A percentile compares a stretch with the other conserved stretches of the same genome.
These are phyloP conservation scores for Botrytis fragariae DNA, from an alignment of 2,329 filamentous ascomycete species.

Conservation along the genomic window DNA sequence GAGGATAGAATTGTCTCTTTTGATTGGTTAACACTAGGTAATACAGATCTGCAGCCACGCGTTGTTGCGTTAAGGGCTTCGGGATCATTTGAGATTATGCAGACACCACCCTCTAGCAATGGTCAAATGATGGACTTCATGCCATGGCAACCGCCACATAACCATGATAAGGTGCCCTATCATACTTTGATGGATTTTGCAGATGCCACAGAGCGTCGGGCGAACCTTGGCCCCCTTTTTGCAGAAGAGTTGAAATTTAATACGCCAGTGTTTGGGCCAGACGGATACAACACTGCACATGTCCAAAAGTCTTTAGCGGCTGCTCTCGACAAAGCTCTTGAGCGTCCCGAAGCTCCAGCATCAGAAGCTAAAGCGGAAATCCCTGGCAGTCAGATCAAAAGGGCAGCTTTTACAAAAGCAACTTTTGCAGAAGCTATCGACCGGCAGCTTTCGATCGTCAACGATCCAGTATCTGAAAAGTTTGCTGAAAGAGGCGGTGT, in stretches of 20 bases:
- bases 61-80: constrained; percentile 59
- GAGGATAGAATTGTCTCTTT: constrained; percentile 63
- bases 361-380: constrained; percentile 18
- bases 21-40: constrained; percentile 62
- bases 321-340: constrained; percentile 31
- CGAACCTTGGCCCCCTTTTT: constrained; percentile 54
- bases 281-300: constrained; percentile 44
- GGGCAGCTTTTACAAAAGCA: constrained; percentile 15
- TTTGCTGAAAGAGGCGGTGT: neutral
- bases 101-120: constrained; percentile 57
- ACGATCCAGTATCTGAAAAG: constrained; percentile 8
- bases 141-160: constrained; percentile 59
- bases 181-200: constrained; percentile 55
- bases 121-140: constrained; percentile 59
- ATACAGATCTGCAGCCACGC: constrained; percentile 55
- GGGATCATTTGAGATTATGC: constrained; percentile 59
- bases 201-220: constrained; percentile 51
- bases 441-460: neutral
- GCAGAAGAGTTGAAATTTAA: constrained; percentile 53
- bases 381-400: constrained; percentile 4
- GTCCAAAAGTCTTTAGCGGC: constrained; percentile 32
- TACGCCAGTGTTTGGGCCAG: constrained; percentile 55
- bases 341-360: constrained; percentile 20
- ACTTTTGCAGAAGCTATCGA: constrained; percentile 18
- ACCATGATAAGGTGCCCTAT: constrained; percentile 48